Base-by-base conservation (phyloP, 2,329 filamentous ascomycete species). In the Aspergillus ruber region DNA sequence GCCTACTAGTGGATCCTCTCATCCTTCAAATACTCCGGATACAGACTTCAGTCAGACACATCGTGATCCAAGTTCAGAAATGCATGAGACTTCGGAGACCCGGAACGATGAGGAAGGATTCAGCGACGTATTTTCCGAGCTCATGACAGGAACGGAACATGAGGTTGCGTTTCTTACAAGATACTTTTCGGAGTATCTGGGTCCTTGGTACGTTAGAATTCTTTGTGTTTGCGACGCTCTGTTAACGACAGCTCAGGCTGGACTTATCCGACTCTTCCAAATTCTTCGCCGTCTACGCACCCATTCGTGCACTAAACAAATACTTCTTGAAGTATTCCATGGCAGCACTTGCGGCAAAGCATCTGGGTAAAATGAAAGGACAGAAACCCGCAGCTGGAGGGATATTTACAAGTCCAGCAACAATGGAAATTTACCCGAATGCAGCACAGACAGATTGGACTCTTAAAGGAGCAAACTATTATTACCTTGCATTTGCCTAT, bases 401-500 rank as follows among this genome's bases (percentile, higher is more conserved):
- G 2, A 56, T 65, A 46, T 60, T 58, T 18, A 62, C 62, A 1
- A 61, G 57, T 12, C 75, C 75, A 46, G 72, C 77, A 10, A 69
- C 69, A 2, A 79, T 77, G 66, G 77, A 82, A 56, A 58, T 72
- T 2, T 78, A 76, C 52, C 74, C 76, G 13, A 74, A 76, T 43
- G 61, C 69, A 0, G 58, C 62, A 18, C 60, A 70, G 18, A 69
- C 78, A 4, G 77, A 82, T 55, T 82, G 80, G 79, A 76, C 74
- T 47, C 78, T 81, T 56, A 80, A 81, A 51, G 78, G 76, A 2
- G 76, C 78, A 0, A 78, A 80, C 45, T 82, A 83, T 57, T 82
- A 82, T 60, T 79, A 82, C 51, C 72, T 73, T 51, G 78, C 78
- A 1, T 75, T 80, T 13, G 77, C 78, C 3, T 70, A 78, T 2